These are phyloP conservation scores for Termitomyces sp. DNA, from an alignment of 768 basidiomycete species.

Conservation along the genomic window DNA sequence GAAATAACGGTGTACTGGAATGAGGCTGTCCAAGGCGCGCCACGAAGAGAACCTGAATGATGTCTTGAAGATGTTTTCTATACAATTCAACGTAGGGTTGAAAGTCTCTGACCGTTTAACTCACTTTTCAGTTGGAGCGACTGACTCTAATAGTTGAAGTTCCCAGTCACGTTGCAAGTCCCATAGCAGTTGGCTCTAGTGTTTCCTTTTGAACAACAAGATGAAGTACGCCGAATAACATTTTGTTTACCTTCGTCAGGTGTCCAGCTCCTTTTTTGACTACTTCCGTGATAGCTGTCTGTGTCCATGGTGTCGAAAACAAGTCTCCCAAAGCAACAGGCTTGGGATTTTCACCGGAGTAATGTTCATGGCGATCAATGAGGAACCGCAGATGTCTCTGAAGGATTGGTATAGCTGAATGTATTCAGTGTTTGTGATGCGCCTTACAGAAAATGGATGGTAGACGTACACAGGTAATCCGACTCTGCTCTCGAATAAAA, in stretches of 20 bases:
- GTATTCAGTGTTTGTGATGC: background rate
- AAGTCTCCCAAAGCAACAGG: slow-evolving; percentile 52
- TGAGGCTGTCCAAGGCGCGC: slow-evolving; percentile 74
- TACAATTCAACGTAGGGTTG: slow-evolving; percentile 30
- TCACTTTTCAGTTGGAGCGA: slow-evolving; percentile 45
- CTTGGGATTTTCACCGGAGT: slow-evolving; percentile 35
- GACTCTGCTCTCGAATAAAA: slow-evolving; percentile 64
- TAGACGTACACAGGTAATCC: slow-evolving; percentile 76
- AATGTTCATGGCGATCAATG: slow-evolving; percentile 36
- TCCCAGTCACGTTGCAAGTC: slow-evolving; percentile 74
- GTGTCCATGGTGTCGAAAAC: slow-evolving; percentile 64
- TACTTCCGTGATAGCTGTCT: slow-evolving; percentile 47
- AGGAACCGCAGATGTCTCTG: slow-evolving; percentile 66
- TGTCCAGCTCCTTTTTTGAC: slow-evolving; percentile 58
- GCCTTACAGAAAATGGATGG: background rate
- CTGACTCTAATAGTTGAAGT: slow-evolving; percentile 53
- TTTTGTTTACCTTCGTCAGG: slow-evolving; percentile 55
- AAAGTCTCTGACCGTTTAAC: slow-evolving; percentile 1
- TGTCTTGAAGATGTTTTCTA: slow-evolving; percentile 32
- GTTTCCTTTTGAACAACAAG: background rate
- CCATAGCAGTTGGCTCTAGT: slow-evolving; percentile 71
- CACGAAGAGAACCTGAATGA: slow-evolving; percentile 59
- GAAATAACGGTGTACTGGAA: slow-evolving; percentile 43
- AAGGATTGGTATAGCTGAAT: slow-evolving; percentile 70
- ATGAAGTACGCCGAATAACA: background rate